Conservation (phyloP, 352 stramenopile species). For the Globisporangium barbulae region DNA sequence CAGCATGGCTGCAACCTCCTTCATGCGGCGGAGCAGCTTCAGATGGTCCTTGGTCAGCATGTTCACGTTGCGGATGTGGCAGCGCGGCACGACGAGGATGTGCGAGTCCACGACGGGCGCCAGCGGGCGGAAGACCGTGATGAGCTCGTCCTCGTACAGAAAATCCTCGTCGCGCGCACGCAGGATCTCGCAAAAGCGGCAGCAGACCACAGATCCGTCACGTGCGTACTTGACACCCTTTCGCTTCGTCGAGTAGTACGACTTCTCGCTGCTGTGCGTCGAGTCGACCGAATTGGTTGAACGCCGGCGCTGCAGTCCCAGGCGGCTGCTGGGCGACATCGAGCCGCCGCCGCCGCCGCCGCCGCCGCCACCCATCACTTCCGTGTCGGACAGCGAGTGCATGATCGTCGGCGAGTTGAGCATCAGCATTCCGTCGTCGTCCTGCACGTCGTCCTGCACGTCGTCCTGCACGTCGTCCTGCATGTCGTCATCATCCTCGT, state of each 20-base stretch:
- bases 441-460: conserved; percentile 11
- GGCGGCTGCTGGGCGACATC: conserved; percentile 11
- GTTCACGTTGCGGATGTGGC: conserved; percentile 86
- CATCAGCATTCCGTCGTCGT: neutral
- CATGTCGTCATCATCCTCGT: conserved; percentile 10
- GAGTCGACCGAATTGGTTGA: conserved; percentile 18
- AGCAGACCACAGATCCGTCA: conserved; percentile 63
- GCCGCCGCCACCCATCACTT: conserved; percentile 29
- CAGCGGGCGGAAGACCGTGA: conserved; percentile 77
- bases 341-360: conserved; percentile 22
- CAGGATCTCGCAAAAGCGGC: conserved; percentile 86
- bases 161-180: conserved; percentile 56
- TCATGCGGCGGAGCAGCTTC: conserved; percentile 66
- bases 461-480: conserved; percentile 12
- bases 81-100: conserved; percentile 77
- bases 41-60: conserved; percentile 58
- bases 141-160: conserved; percentile 74
- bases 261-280: conserved; percentile 21
- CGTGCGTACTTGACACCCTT: conserved; percentile 75
- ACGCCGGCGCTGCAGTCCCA: conserved; percentile 11
- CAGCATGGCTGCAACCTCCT: conserved; percentile 53
- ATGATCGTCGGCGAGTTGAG: conserved; percentile 19
- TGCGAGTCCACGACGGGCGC: conserved; percentile 66
- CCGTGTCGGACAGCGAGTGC: conserved; percentile 44
- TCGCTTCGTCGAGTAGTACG: conserved; percentile 40